Percentiles rank a stretch among this genome's conserved stretches.
Conservation (phyloP, 768 basidiomycete species). For the Suillus cothurnatus region DNA sequence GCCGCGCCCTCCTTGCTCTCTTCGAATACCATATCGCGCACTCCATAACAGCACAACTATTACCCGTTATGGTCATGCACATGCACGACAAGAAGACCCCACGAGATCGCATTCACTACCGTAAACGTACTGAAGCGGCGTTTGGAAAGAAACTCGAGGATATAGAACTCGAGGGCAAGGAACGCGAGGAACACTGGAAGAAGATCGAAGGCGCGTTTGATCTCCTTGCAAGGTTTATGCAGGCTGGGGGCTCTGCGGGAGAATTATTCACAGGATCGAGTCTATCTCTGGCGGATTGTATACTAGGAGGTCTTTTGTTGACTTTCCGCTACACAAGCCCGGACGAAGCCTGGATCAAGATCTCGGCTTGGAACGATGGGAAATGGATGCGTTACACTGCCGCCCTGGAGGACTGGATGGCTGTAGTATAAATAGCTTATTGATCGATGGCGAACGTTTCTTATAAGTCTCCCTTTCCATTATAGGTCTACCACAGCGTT, state of each 20-base stretch:
- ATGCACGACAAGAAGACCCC: conserved; percentile 24
- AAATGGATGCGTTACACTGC: conserved; percentile 28
- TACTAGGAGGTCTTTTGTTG: conserved; percentile 26
- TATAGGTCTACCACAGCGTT: neutral
- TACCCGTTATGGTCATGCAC: conserved; percentile 24
- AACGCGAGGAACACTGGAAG: conserved; percentile 25
- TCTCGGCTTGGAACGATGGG: conserved; percentile 29
- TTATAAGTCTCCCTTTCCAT: neutral
- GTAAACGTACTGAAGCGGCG: conserved; percentile 18
- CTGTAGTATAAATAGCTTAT: neutral
- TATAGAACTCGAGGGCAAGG: conserved; percentile 18
- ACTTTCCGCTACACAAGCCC: conserved; percentile 27
- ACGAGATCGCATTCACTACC: conserved; percentile 20
- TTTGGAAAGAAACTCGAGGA: conserved; percentile 13
- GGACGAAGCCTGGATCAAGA: conserved; percentile 27
- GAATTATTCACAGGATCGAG: conserved; percentile 24
- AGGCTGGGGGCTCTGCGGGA: conserved; percentile 10
- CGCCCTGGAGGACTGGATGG: conserved; percentile 23
- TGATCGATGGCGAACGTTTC: neutral
- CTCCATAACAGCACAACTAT: conserved; percentile 18
- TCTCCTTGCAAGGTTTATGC: conserved; percentile 6
- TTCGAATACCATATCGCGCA: conserved; percentile 23
- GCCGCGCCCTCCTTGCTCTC: conserved; percentile 24
- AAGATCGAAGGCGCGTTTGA: conserved; percentile 23
- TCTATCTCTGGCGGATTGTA: conserved; percentile 30